A percentile compares a stretch with the other conserved stretches of the same genome.
Evolutionary conservation across 2,329 filamentous ascomycete species (phyloP).

Genomic region (Epichloe baconii): DNA sequence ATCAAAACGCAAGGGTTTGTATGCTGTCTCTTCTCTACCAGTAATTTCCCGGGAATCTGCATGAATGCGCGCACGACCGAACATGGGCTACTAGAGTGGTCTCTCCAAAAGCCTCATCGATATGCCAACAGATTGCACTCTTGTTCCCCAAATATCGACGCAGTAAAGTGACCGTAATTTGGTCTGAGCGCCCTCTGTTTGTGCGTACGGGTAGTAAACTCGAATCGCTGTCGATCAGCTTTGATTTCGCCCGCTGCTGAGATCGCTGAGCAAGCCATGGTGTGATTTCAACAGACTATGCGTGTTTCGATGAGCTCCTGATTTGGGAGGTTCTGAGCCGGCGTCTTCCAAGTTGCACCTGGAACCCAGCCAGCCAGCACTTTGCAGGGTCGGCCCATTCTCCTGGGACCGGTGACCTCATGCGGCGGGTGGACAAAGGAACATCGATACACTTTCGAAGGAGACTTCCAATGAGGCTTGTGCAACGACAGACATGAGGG

Average conservation of each 20-base stretch:
- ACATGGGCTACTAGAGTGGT: not conserved
- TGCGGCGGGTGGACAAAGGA: not conserved
- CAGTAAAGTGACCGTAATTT: not conserved
- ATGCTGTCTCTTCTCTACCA: conserved; percentile 18
- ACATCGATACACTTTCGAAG: no score
- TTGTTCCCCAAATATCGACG: no score
- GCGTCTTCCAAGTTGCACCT: conserved; percentile 2
- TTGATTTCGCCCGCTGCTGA: no score
- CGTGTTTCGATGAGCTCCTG: no score
- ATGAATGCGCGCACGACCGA: conserved; percentile 2
- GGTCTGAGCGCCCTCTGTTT: not conserved
- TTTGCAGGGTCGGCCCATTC: conserved; percentile 8
- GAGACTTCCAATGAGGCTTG: no score
- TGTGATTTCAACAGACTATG: no score
- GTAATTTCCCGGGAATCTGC: conserved; percentile 13
- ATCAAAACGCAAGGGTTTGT: not conserved
- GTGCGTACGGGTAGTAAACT: no score
- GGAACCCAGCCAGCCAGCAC: not conserved
- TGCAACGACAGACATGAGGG: not conserved
- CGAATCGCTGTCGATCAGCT: no score
- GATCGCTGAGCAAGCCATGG: no score
- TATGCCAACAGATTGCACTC: no score
- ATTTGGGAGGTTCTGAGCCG: not conserved
- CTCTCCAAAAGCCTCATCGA: not conserved
- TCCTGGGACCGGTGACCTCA: conserved; percentile 6